Percentiles rank a stretch among this genome's conserved stretches.
phyloP scores from a whole-genome alignment of 306 rosid species.

The Spatholobus suberectus region DNA sequence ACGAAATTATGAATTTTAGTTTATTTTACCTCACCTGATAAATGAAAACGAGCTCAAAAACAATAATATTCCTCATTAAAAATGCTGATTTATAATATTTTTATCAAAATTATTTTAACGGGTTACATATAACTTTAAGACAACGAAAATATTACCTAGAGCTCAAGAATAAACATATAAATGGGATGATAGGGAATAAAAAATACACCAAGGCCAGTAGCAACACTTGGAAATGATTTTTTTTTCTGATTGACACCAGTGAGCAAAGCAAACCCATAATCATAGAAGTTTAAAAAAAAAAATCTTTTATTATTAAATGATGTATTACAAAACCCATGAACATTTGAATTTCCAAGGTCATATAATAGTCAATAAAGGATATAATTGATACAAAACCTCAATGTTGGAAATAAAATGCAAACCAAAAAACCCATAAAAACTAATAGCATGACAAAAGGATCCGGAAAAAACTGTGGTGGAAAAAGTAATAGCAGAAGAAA shows the following conservation, averaged over 20 bases:
- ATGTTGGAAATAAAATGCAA: constrained; percentile 38
- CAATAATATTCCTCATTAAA: too few relatives aligned
- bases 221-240: neutral
- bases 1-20: too few relatives aligned
- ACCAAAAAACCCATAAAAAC: constrained; percentile 44
- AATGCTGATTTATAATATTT: too few relatives aligned
- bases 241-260: neutral
- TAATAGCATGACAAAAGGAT: constrained; percentile 38
- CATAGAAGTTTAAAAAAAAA: constrained; percentile 18
- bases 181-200: too few relatives aligned
- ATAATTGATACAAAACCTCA: constrained; percentile 48
- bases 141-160: too few relatives aligned
- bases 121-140: too few relatives aligned
- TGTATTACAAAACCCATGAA: constrained; percentile 37
- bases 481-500: constrained; percentile 29
- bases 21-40: too few relatives aligned
- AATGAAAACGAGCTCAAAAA: too few relatives aligned
- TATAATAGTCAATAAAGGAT: constrained; percentile 44
- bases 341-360: constrained; percentile 50
- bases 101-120: too few relatives aligned
- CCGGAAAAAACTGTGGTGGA: constrained; percentile 11
- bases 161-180: too few relatives aligned
- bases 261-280: neutral
- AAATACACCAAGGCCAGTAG: neutral
- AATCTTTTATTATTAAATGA: constrained; percentile 9